Percentiles rank a stretch among this genome's conserved stretches.
phyloP scores from a whole-genome alignment of 805 yeast genomes.

The Metschnikowia shivogae region DNA sequence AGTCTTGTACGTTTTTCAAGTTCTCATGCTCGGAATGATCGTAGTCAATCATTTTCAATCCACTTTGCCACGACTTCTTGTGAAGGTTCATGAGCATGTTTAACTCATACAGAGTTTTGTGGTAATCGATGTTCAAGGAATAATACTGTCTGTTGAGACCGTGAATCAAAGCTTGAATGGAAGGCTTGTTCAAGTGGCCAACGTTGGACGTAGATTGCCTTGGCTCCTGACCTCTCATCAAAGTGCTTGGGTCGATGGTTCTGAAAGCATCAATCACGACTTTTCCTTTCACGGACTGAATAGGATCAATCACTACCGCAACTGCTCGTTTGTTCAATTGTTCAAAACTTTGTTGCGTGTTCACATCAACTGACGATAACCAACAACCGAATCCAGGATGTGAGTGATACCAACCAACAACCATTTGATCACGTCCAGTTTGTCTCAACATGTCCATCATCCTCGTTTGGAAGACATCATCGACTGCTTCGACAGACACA shows the following conservation, averaged over 20 bases:
- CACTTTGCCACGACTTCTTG: conserved; percentile 94
- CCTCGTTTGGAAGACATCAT: conserved; percentile 95
- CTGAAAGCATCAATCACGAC: conserved; percentile 98
- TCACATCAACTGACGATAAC: conserved; percentile 95
- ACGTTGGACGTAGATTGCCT: conserved; percentile 95
- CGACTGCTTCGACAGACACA: conserved; percentile 98
- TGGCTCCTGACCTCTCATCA: conserved; percentile 97
- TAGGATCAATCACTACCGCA: conserved; percentile 98
- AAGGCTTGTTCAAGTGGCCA: conserved; percentile 92
- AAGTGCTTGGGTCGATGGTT: conserved; percentile 77
- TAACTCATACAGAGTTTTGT: conserved; percentile 87
- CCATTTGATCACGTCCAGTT: conserved; percentile 99
- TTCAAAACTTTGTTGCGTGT: conserved; percentile 96
- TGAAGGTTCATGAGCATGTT: conserved; percentile 91
- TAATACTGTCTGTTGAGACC: conserved; percentile 96
- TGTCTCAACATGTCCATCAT: conserved; percentile 99
- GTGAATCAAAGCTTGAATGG: conserved; percentile 94
- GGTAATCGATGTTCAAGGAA: conserved; percentile 91
- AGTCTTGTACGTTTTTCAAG: conserved; percentile 62
- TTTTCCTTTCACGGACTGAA: conserved; percentile 97
- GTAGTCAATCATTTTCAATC: conserved; percentile 75
- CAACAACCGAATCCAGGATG: conserved; percentile 99
- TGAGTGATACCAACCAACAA: conserved; percentile 99
- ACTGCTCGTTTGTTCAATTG: conserved; percentile 94
- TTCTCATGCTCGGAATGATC: conserved; percentile 73